Percentiles rank a stretch among this genome's conserved stretches.
Evolutionary conservation across 768 basidiomycete genomes (phyloP).

Genomic region (Megacollybia marginata): DNA sequence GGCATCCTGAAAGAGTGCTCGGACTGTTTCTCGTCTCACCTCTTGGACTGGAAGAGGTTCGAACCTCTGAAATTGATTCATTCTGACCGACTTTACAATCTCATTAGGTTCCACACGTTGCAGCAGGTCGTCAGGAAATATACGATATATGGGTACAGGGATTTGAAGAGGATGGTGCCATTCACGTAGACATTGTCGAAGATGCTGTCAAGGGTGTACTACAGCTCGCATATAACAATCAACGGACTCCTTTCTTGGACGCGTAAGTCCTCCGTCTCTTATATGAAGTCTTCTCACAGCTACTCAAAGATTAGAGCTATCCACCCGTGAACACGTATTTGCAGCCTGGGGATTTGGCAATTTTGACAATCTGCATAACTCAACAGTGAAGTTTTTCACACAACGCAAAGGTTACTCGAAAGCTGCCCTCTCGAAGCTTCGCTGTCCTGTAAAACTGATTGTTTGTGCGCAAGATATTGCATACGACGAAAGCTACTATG

Average conservation of each 20-base stretch:
- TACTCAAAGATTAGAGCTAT: conserved; percentile 1
- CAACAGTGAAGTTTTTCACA: conserved; percentile 4
- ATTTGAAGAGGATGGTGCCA: neutral
- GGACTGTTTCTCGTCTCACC: too few species aligned
- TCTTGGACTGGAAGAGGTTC: conserved; percentile 17
- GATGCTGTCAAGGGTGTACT: conserved; percentile 9
- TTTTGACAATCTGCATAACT: conserved; percentile 1
- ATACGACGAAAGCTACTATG: too few species aligned
- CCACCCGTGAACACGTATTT: too few species aligned
- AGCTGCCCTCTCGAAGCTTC: conserved; percentile 6
- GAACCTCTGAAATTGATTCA: neutral
- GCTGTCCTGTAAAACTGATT: conserved; percentile 15
- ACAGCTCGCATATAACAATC: conserved; percentile 9
- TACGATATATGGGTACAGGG: too few species aligned
- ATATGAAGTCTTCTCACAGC: neutral
- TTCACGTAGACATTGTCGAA: conserved; percentile 1
- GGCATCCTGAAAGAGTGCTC: too few species aligned
- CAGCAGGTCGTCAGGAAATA: conserved; percentile 7
- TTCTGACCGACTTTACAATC: neutral
- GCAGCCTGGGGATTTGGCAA: conserved; percentile 1
- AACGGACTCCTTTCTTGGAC: neutral
- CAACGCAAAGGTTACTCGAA: neutral
- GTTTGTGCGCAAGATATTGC: too few species aligned
- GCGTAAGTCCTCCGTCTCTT: conserved; percentile 1
- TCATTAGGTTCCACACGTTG: conserved; percentile 3